Base-by-base conservation (phyloP, 2,329 filamentous ascomycete genomes). In the Fonsecaea pedrosoi region DNA sequence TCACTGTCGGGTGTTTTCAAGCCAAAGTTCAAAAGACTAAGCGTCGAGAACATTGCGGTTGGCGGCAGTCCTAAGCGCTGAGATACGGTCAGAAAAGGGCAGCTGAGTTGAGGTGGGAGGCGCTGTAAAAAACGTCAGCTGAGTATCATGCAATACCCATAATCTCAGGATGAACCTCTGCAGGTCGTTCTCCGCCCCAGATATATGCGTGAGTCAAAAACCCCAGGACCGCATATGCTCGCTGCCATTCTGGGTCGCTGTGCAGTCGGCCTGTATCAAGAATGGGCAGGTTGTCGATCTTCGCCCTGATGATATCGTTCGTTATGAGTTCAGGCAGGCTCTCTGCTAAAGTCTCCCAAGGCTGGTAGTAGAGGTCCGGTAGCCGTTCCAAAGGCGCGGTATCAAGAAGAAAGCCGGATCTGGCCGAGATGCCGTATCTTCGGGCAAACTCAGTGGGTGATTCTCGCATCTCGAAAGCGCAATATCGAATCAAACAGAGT, bases 231-330 rank as follows among this genome's bases (percentile, higher is more conserved):
- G 88, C 84, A 77, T 94, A 95, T 60, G 92, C 92, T 72, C 92
- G 87, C 73, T 92, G 89, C 94, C 93, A 97, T 85, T 97, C 92
- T 69, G 90, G 85, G 73, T 94, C 91, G 70, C 89, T 87, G 79
- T 89, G 85, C 74, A 98, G 87, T 74, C 88, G 86, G 69, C 88
- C 83, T 58, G 92, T 95, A 63, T 89, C 90, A 68, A 97, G 87
- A 60, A 96, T 82, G 13, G 92, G 92, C 61, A 97, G 84, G 30
- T 85, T 83, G 71, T 96, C 90, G 59, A 97, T 86, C 69, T 92
- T 86, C 62, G 87, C 85, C 60, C 92, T 87, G 72, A 97, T 84
- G 60, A 90, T 88, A 75, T 90, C 90, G 75, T 86, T 91, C 61
- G 92, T 83, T 64, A 97, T 90, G 70, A 95, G 83, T 53, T 86